Percentiles rank a stretch among this genome's conserved stretches.
Evolutionary conservation across 805 yeast species (phyloP).

Genomic region (Yamadazyma ubonensis): DNA sequence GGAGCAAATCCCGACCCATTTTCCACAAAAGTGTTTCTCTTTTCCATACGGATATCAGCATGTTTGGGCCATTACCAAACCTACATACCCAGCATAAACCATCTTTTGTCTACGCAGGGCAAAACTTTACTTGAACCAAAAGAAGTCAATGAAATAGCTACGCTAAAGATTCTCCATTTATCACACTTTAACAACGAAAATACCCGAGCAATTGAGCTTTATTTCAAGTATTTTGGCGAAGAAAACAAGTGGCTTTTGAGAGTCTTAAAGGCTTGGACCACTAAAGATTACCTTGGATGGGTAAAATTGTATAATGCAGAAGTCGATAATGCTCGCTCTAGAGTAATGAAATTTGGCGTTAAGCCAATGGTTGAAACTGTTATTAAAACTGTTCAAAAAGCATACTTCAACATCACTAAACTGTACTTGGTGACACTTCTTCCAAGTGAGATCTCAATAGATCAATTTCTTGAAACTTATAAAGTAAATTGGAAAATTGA

Average conservation of each 20-base stretch:
- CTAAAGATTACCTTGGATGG: slow-evolving; percentile 32
- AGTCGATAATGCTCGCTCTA: slow-evolving; percentile 28
- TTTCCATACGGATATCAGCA: slow-evolving; percentile 47
- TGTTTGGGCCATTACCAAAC: slow-evolving; percentile 51
- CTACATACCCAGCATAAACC: slow-evolving; percentile 52
- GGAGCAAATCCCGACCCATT: slow-evolving; percentile 36
- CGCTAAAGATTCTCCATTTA: slow-evolving; percentile 45
- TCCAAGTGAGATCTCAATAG: slow-evolving; percentile 26
- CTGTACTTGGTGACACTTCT: slow-evolving; percentile 17
- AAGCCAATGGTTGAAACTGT: slow-evolving; percentile 32
- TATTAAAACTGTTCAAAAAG: slow-evolving; percentile 22
- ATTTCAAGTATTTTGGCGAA: slow-evolving; percentile 23
- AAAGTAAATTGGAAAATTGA: slow-evolving; percentile 32
- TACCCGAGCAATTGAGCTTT: slow-evolving; percentile 30
- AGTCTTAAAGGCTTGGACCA: slow-evolving; percentile 28
- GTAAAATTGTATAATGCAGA: slow-evolving; percentile 31
- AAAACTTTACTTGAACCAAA: slow-evolving; percentile 19
- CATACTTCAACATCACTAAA: slow-evolving; percentile 39
- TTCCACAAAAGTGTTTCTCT: slow-evolving; percentile 45
- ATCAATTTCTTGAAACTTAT: slow-evolving; percentile 20
- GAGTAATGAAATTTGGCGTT: slow-evolving; percentile 46
- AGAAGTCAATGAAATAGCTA: slow-evolving; percentile 42
- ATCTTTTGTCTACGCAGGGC: slow-evolving; percentile 20
- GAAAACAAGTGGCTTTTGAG: slow-evolving; percentile 14
- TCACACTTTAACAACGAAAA: slow-evolving; percentile 39